Percentiles rank a stretch among this genome's conserved stretches.
Conservation (phyloP, 73 alveolate species). For the Paramecium sonneborni region DNA sequence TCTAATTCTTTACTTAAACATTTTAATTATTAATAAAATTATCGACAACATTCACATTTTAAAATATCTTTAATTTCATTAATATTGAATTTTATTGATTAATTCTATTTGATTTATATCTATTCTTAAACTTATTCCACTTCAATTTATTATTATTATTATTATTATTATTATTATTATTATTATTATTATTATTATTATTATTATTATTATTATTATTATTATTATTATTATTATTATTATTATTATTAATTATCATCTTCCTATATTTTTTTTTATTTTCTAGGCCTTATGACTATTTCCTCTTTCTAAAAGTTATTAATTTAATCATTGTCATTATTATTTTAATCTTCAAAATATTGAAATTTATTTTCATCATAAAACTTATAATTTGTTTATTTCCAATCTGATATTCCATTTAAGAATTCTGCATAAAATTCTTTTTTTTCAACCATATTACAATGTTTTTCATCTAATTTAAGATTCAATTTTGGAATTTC, state of each 20-base stretch:
- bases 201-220: too few relatives aligned
- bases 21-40: neutral
- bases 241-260: neutral
- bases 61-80: neutral
- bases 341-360: slow-evolving; percentile 56
- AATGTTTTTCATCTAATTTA: slow-evolving; percentile 35
- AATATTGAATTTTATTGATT: neutral
- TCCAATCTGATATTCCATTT: neutral
- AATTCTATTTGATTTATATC: neutral
- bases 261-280: neutral
- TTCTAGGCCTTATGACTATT: neutral
- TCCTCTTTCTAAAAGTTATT: neutral
- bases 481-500: neutral
- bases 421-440: slow-evolving; percentile 35
- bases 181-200: too few relatives aligned
- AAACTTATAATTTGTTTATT: neutral
- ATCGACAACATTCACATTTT: neutral
- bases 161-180: too few relatives aligned
- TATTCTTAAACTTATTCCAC: neutral
- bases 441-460: neutral
- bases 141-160: neutral
- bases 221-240: too few relatives aligned
- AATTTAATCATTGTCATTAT: too few relatives aligned
- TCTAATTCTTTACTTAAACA: neutral
- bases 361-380: slow-evolving; percentile 48